Evolutionary conservation across 192 early-diverging fungal genomes (phyloP), one percentile per base, ranked within the genome.

Genomic region (Rhizophagus prolifer): DNA sequence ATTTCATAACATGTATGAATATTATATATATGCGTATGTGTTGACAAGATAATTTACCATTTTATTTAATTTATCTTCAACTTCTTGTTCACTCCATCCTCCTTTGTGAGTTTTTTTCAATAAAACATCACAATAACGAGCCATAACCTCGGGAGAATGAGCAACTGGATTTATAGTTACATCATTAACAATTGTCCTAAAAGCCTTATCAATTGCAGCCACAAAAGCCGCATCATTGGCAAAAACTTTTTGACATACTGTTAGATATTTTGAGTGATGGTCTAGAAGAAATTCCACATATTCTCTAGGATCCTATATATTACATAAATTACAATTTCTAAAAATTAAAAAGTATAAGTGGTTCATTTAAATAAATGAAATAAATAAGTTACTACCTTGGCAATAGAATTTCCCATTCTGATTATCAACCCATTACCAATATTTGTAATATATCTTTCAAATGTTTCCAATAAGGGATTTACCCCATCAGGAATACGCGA

Each of bases 161-260:
- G 86, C 88, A n/a, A 77, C 79, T 36, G 78, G 81, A 67, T 83
- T 88, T 16, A 81, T 81, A 2, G 82, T 79, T 16, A 81, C 75
- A 59, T 91, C 85, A 75, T 94, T 94, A 36, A 93, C 84, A 41
- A 95, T 85, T 38, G 83, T 82, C 64, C 93, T 86, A 79, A 93
- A 93, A 0, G 92, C 94, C 83, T 94, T 94, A 79, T 96, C 95
- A 7, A 95, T 82, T 23, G 95, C 90, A 1, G 91, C 93, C 2
- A 88, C 85, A 80, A 94, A 96, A 9, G 82, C 75, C 1, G 89
- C 80, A 76, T 94, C 90, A n/a, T 85, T 83, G 41, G 80, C 77
- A 81, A 96, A 95, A 14, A 89, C 87, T 26, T 86, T 83, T 21
- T 76, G 65, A 38, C 85, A 88, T 28, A 93, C 78, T 6, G 83